phyloP scores from a whole-genome alignment of 805 yeast genomes.

The Myxozyma neglecta region DNA sequence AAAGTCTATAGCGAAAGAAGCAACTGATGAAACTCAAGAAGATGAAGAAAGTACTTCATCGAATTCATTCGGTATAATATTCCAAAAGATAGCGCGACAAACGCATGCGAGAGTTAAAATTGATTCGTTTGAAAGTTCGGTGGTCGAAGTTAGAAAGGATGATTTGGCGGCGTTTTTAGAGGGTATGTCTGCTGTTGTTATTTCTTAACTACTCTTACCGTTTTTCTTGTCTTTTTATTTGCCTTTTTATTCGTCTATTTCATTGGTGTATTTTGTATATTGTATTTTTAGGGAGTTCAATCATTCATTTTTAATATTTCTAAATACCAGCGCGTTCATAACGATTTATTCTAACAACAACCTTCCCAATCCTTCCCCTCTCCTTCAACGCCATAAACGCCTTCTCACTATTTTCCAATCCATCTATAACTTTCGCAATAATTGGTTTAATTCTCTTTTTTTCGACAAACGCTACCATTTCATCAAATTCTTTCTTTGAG shows the following conservation, averaged over 20 bases:
- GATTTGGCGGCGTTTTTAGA: constrained; percentile 88
- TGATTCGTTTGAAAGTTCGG: constrained; percentile 92
- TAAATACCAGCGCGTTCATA: not conserved
- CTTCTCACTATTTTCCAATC: constrained; percentile 19
- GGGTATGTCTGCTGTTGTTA: constrained; percentile 53
- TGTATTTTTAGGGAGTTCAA: not conserved
- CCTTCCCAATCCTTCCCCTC: constrained; percentile 4
- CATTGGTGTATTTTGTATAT: not conserved
- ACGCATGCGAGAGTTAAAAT: constrained; percentile 88
- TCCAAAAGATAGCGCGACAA: constrained; percentile 78
- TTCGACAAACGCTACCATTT: constrained; percentile 15
- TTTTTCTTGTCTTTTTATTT: not conserved
- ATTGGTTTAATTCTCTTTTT: constrained; percentile 16
- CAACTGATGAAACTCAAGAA: constrained; percentile 40
- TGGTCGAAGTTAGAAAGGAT: constrained; percentile 84
- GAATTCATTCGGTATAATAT: constrained; percentile 86
- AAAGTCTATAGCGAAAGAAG: not conserved
- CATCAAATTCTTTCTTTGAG: constrained; percentile 12
- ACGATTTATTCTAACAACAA: constrained; percentile 1
- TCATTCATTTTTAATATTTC: not conserved
- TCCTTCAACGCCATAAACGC: constrained; percentile 14
- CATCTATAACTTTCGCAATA: constrained; percentile 14
- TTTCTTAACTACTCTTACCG: not conserved
- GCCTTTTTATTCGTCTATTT: not conserved
- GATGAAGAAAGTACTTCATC: constrained; percentile 50